Conservation (phyloP, 2,329 filamentous ascomycete species). For the Fusarium acutatum region DNA sequence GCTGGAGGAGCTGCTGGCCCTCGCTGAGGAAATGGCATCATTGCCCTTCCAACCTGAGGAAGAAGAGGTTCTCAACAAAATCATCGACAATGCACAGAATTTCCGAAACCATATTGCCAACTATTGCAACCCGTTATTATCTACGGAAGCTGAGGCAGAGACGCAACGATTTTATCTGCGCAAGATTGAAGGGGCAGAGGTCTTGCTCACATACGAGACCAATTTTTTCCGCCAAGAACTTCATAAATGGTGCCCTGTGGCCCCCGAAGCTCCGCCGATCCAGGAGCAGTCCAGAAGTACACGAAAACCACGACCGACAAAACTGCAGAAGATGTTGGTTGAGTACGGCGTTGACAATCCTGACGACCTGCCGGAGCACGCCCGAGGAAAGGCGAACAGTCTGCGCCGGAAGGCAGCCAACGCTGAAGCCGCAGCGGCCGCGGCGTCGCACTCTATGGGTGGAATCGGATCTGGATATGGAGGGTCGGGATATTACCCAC, state of each 20-base stretch:
- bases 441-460: constrained; percentile 27
- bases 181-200: constrained; percentile 96
- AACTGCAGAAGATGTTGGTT: constrained; percentile 92
- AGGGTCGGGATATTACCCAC: constrained; percentile 39
- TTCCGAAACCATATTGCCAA: constrained; percentile 85
- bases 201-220: constrained; percentile 90
- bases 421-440: constrained; percentile 59
- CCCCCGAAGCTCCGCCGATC: constrained; percentile 84
- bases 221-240: constrained; percentile 97
- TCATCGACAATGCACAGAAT: constrained; percentile 83
- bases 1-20: constrained; percentile 84
- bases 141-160: constrained; percentile 85
- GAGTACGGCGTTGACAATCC: constrained; percentile 89
- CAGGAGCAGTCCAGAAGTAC: constrained; percentile 90
- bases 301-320: constrained; percentile 93
- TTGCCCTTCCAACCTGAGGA: constrained; percentile 97
- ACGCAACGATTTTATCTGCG: constrained; percentile 94
- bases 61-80: constrained; percentile 83
- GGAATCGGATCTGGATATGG: constrained; percentile 36
- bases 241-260: constrained; percentile 93
- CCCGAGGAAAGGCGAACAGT: constrained; percentile 80
- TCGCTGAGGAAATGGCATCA: constrained; percentile 81
- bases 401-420: constrained; percentile 76
- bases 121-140: constrained; percentile 83
- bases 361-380: constrained; percentile 85